Evolutionary conservation across 31 red algal species (phyloP).

Genomic region (Asparagopsis taxiformis): DNA sequence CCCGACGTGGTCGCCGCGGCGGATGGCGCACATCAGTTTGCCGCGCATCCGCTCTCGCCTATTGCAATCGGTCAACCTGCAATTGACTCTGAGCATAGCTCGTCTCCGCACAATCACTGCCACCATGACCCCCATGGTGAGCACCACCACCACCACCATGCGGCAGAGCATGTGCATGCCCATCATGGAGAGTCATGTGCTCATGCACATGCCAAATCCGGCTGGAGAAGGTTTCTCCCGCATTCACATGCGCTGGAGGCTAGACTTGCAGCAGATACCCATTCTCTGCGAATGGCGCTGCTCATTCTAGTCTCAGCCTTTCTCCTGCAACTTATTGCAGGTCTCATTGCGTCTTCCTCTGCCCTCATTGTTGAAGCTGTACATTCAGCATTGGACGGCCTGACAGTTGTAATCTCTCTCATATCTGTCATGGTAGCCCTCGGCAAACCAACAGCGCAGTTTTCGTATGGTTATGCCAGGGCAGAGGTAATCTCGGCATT

Average conservation of each 20-base stretch:
- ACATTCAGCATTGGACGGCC: constrained; percentile 62
- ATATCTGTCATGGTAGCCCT: constrained; percentile 43
- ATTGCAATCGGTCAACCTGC: too few species aligned
- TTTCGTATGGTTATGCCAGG: constrained; percentile 58
- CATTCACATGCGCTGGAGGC: constrained; percentile 58
- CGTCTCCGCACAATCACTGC: background rate
- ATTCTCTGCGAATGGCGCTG: constrained; percentile 35
- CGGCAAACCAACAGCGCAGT: constrained; percentile 12
- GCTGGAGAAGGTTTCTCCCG: constrained; percentile 54
- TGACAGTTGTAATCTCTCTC: constrained; percentile 67
- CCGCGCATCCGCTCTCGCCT: too few species aligned
- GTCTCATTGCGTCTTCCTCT: constrained; percentile 33
- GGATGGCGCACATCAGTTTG: too few species aligned
- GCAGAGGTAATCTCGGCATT: constrained; percentile 59
- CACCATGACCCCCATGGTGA: constrained; percentile 3
- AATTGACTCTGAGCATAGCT: too few species aligned
- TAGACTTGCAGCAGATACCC: constrained; percentile 42
- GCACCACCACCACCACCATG: constrained; percentile 30
- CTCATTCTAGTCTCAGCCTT: constrained; percentile 34
- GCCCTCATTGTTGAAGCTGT: constrained; percentile 54
- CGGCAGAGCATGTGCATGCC: too few species aligned
- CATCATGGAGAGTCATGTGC: too few species aligned
- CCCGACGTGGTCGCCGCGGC: too few species aligned
- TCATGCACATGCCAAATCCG: constrained; percentile 12
- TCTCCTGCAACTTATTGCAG: constrained; percentile 33